phyloP scores from a whole-genome alignment of 805 yeast genomes.

The Ogataea neopini region DNA sequence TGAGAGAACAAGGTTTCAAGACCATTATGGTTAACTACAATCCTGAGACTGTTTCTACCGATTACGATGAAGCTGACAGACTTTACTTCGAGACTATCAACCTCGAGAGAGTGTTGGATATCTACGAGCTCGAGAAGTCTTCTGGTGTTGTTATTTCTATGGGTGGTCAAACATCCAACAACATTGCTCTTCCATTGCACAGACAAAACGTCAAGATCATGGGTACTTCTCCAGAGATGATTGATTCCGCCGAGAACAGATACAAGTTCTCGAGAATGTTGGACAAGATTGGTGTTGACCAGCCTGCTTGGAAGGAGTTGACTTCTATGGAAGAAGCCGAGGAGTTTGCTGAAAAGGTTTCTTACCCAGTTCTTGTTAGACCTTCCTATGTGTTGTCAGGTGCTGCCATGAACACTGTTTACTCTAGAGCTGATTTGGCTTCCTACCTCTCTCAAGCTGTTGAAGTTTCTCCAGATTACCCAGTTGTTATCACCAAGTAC shows the following conservation, averaged over 20 bases:
- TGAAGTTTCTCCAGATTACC: conserved; percentile 96
- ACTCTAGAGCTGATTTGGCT: conserved; percentile 84
- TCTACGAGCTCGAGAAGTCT: conserved; percentile 88
- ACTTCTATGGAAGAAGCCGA: conserved; percentile 93
- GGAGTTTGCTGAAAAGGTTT: conserved; percentile 83
- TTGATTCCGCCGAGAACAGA: conserved; percentile 97
- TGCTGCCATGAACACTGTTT: conserved; percentile 98
- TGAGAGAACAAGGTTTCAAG: conserved; percentile 81
- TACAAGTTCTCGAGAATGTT: conserved; percentile 97
- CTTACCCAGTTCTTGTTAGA: conserved; percentile 94
- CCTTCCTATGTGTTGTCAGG: conserved; percentile 97
- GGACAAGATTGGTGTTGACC: conserved; percentile 95
- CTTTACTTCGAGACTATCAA: conserved; percentile 94
- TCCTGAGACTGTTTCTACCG: conserved; percentile 99
- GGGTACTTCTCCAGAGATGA: conserved; percentile 98
- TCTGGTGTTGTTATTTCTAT: conserved; percentile 92
- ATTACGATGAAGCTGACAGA: conserved; percentile 97
- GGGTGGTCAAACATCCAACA: conserved; percentile 99
- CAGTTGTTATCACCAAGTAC: conserved; percentile 95
- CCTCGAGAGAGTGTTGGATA: conserved; percentile 91
- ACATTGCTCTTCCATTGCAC: conserved; percentile 89
- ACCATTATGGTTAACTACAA: conserved; percentile 97
- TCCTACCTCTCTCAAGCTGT: conserved; percentile 91
- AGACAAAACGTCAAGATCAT: conserved; percentile 93
- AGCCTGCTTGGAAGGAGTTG: conserved; percentile 98